Evolutionary conservation across 805 yeast species (phyloP).

Genomic region (Debaryomyces prosopidis): DNA sequence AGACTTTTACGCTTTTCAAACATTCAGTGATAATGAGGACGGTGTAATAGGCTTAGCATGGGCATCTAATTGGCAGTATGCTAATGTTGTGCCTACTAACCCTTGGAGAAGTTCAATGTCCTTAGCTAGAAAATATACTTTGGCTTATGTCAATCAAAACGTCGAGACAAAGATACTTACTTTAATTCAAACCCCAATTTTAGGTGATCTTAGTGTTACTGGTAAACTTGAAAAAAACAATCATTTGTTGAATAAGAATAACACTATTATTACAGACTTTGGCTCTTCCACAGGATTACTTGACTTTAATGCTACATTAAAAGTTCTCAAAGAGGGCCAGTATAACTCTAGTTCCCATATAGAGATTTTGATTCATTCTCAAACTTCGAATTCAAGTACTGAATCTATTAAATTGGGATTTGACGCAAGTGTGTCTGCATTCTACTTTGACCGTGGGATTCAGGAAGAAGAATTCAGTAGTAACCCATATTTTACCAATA

Average conservation of each 20-base stretch:
- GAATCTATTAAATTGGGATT: slow-evolving; percentile 24
- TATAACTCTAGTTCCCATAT: slow-evolving; percentile 12
- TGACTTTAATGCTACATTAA: slow-evolving; percentile 23
- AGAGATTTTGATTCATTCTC: slow-evolving; percentile 14
- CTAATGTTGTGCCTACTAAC: slow-evolving; percentile 32
- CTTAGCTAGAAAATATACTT: slow-evolving; percentile 25
- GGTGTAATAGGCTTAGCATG: slow-evolving; percentile 39
- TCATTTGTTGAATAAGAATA: not conserved
- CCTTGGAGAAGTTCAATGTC: slow-evolving; percentile 39
- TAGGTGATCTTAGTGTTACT: slow-evolving; percentile 3
- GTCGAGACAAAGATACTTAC: slow-evolving; percentile 18
- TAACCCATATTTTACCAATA: slow-evolving; percentile 26
- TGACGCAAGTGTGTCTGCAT: slow-evolving; percentile 20
- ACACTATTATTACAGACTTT: slow-evolving; percentile 3
- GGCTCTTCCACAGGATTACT: slow-evolving; percentile 17
- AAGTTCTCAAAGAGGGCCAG: slow-evolving; percentile 8
- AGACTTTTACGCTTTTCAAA: slow-evolving; percentile 42
- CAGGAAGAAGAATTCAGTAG: slow-evolving; percentile 15
- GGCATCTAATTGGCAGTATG: slow-evolving; percentile 47
- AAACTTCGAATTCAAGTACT: slow-evolving; percentile 6
- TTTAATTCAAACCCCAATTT: slow-evolving; percentile 23
- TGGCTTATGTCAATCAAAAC: slow-evolving; percentile 22
- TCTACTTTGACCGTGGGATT: slow-evolving; percentile 25
- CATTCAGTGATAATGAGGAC: slow-evolving; percentile 22
- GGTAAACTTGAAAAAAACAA: not conserved